These are phyloP conservation scores for Buxus sempervirens DNA, from an alignment of 164 flowering plant species.

Conservation along the genomic window DNA sequence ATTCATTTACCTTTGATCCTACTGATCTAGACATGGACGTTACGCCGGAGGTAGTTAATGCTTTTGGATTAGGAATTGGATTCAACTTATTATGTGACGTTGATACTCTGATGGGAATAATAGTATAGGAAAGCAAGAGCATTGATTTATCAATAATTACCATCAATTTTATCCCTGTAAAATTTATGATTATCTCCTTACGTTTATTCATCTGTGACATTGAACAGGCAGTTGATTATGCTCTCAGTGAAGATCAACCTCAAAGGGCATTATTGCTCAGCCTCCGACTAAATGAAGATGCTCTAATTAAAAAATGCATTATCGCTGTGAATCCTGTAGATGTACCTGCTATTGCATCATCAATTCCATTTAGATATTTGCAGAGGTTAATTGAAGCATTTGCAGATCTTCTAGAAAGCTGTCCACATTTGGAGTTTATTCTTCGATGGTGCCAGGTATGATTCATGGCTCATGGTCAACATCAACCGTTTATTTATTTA, in stretches of 20 bases:
- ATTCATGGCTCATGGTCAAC: neutral
- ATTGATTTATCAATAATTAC: neutral
- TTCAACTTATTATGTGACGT: neutral
- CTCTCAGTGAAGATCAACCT: slow-evolving; percentile 58
- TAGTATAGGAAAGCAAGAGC: neutral
- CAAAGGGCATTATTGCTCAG: slow-evolving; percentile 74
- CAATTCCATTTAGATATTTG: slow-evolving; percentile 71
- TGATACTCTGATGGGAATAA: neutral
- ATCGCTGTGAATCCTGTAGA: slow-evolving; percentile 65
- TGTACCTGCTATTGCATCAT: slow-evolving; percentile 63
- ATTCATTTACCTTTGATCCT: slow-evolving; percentile 90
- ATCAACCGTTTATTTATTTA: neutral
- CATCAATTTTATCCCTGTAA: neutral
- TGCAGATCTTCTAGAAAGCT: slow-evolving; percentile 75
- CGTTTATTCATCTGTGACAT: slow-evolving; percentile 4
- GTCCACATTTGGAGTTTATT: slow-evolving; percentile 82
- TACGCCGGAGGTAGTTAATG: slow-evolving; percentile 81
- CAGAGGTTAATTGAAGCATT: slow-evolving; percentile 79
- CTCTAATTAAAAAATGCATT: slow-evolving; percentile 70
- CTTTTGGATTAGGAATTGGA: neutral
- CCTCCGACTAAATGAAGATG: slow-evolving; percentile 84
- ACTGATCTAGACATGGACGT: slow-evolving; percentile 95
- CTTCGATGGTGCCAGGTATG: slow-evolving; percentile 89
- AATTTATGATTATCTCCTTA: neutral
- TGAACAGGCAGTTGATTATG: slow-evolving; percentile 76